These are phyloP conservation scores for Lasiosphaeriaceae sp. DNA, from an alignment of 495 filamentous ascomycete genomes.

Conservation along the genomic window DNA sequence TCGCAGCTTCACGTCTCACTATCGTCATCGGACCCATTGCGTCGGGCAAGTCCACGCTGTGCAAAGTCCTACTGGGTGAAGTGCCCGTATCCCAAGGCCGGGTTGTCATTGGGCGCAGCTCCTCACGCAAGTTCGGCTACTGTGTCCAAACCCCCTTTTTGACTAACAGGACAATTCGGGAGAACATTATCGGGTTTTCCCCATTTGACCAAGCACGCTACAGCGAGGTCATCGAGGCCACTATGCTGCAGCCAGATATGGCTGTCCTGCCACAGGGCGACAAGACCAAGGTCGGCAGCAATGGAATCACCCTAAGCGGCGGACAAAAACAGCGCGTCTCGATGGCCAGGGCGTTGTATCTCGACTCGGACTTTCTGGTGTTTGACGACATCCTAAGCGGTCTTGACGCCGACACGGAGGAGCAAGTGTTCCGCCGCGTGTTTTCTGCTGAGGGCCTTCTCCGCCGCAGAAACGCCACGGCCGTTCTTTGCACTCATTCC, in stretches of 20 bases:
- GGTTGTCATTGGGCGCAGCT: constrained; percentile 12
- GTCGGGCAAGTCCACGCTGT: constrained; percentile 40
- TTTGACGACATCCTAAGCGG: constrained; percentile 56
- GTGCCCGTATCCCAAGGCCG: constrained; percentile 25
- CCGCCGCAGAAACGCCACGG: constrained; percentile 20
- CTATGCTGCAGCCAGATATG: constrained; percentile 56
- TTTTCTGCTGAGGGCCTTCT: constrained; percentile 32
- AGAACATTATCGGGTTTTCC: constrained; percentile 31
- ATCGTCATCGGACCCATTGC: constrained; percentile 39
- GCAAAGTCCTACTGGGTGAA: constrained; percentile 33
- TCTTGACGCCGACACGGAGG: constrained; percentile 58
- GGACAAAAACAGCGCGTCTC: constrained; percentile 63
- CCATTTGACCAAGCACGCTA: constrained; percentile 59
- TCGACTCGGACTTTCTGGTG: constrained; percentile 22
- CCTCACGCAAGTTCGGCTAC: constrained; percentile 28
- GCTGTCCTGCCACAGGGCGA: constrained; percentile 36
- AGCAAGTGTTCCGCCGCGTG: constrained; percentile 54
- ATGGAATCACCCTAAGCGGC: constrained; percentile 60
- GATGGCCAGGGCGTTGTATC: constrained; percentile 33
- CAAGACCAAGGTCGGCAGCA: constrained; percentile 58
- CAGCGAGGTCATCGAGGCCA: constrained; percentile 58
- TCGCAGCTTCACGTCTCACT: constrained; percentile 32
- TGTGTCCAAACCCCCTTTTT: constrained; percentile 44
- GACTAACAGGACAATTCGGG: constrained; percentile 36
- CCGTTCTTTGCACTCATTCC: constrained; percentile 26